A percentile compares a stretch with the other conserved stretches of the same genome.
phyloP scores from a whole-genome alignment of 176 grass and related monocot genomes.

The Phyllostachys edulis region DNA sequence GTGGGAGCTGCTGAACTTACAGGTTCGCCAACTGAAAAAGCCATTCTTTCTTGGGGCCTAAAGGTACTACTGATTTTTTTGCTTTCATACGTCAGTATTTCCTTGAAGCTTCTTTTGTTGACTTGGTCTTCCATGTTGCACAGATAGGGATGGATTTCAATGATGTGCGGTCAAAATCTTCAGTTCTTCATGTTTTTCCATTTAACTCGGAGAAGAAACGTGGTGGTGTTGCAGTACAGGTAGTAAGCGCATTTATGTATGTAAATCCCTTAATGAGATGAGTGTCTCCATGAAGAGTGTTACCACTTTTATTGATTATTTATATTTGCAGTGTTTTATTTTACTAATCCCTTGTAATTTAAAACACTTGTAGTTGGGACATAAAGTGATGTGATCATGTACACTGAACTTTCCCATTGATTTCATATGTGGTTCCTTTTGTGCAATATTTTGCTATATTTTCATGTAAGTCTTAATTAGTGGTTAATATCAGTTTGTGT shows the following conservation, averaged over 20 bases:
- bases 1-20: conserved; percentile 63
- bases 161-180: conserved; percentile 47
- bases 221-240: conserved; percentile 83
- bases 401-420: not conserved
- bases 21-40: conserved; percentile 93
- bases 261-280: not conserved
- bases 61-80: conserved; percentile 53
- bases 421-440: not conserved
- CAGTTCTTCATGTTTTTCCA: conserved; percentile 77
- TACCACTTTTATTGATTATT: not conserved
- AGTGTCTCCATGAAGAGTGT: not conserved
- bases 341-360: not conserved
- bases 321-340: not conserved
- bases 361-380: not conserved
- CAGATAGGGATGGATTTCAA: conserved; percentile 91
- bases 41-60: conserved; percentile 90
- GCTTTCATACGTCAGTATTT: conserved; percentile 23
- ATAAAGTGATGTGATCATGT: conserved; percentile 2
- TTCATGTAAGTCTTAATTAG: not conserved
- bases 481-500: not conserved
- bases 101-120: not conserved
- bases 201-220: conserved; percentile 98
- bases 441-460: not conserved
- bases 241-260: conserved; percentile 34
- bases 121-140: conserved; percentile 23